Conservation (phyloP, 305 asterid species). For the Rubia balearica region DNA sequence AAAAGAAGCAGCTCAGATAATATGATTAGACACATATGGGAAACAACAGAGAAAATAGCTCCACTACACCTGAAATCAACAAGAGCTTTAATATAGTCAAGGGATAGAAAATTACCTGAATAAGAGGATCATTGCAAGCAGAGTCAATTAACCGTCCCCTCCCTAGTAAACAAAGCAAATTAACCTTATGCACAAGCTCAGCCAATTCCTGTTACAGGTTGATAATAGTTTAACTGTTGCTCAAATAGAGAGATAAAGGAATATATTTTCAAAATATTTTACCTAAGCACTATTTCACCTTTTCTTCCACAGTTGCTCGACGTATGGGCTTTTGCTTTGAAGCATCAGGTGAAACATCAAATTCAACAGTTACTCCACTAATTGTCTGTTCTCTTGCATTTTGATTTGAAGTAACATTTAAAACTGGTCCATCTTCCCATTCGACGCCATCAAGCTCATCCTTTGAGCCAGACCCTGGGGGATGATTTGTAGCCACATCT, state of each 20-base stretch:
- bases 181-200: constrained; percentile 80
- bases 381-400: constrained; percentile 32
- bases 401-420: constrained; percentile 30
- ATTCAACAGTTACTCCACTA: constrained; percentile 68
- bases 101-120: constrained; percentile 53
- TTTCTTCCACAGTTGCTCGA: constrained; percentile 85
- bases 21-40: not conserved
- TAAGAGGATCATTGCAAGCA: constrained; percentile 82
- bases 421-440: constrained; percentile 82
- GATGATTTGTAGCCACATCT: constrained; percentile 31
- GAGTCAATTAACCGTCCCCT: constrained; percentile 79
- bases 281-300: constrained; percentile 34
- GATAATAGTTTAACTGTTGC: constrained; percentile 3
- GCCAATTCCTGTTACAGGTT: constrained; percentile 62
- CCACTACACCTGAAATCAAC: not conserved
- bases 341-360: constrained; percentile 54
- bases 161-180: constrained; percentile 89
- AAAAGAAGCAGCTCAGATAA: not conserved
- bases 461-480: constrained; percentile 27
- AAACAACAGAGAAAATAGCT: not conserved
- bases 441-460: constrained; percentile 46
- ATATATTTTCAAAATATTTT: not conserved
- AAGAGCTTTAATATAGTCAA: not conserved
- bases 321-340: constrained; percentile 51
- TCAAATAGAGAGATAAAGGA: not conserved